Evolutionary conservation across 208 protist genomes (phyloP).

Genomic region (Acanthamoeba castellanii): DNA sequence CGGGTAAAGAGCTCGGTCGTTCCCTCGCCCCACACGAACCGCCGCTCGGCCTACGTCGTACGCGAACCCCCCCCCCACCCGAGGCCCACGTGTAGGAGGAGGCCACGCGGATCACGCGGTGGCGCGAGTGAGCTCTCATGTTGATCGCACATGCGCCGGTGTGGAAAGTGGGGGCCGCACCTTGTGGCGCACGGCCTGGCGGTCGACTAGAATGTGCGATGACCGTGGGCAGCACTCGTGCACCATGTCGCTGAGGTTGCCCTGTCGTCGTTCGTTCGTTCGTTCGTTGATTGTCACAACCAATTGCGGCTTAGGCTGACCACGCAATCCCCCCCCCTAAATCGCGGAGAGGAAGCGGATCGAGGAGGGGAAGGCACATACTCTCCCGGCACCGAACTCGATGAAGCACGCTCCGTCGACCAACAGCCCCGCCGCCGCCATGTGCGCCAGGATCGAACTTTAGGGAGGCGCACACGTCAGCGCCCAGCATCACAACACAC

Average conservation of each 20-base stretch:
- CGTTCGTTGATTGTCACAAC: no score
- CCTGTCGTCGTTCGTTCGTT: not conserved
- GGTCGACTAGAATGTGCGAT: conserved; percentile 20
- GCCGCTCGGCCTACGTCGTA: not conserved
- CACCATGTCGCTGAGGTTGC: not conserved
- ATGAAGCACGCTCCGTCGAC: conserved; percentile 3
- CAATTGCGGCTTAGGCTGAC: no score
- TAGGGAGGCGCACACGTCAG: no score
- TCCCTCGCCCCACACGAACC: not conserved
- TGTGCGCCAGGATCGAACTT: conserved; percentile 3
- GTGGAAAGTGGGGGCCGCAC: not conserved
- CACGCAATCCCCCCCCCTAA: no score
- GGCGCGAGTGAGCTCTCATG: not conserved
- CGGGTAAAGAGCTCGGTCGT: not conserved
- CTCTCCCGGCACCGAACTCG: not conserved
- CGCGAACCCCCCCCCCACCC: no score
- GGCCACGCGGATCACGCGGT: not conserved
- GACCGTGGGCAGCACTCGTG: not conserved
- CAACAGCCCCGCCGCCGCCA: not conserved
- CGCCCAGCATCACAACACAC: not conserved
- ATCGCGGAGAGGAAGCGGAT: no score
- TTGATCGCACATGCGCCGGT: no score
- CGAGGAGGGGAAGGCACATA: no score
- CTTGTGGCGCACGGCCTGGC: conserved; percentile 9
- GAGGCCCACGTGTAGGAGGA: not conserved